Evolutionary conservation across 352 stramenopile genomes (phyloP).

Genomic region (Phytopythium ostracodes): DNA sequence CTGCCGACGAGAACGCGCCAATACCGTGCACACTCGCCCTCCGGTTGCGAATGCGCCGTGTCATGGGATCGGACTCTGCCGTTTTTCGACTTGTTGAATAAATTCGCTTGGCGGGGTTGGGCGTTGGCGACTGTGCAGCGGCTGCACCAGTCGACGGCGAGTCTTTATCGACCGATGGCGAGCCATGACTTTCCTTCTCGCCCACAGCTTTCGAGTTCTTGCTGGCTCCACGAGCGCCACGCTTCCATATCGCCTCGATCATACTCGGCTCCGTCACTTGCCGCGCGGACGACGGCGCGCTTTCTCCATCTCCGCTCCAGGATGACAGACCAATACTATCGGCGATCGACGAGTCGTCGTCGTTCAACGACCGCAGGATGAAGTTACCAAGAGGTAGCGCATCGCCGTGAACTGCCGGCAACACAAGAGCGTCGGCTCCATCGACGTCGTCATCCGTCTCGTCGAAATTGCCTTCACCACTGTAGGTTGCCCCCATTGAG

Average conservation of each 20-base stretch:
- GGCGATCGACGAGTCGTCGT: not conserved
- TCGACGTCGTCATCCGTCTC: not conserved
- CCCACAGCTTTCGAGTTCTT: not conserved
- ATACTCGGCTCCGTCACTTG: not conserved
- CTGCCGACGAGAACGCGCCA: not conserved
- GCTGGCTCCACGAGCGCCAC: conserved; percentile 9
- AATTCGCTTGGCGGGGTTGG: not conserved
- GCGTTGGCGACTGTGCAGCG: not conserved
- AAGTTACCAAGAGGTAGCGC: conserved; percentile 39
- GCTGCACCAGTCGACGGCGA: not conserved
- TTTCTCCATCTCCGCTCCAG: not conserved
- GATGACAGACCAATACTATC: not conserved
- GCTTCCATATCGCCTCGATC: conserved; percentile 53
- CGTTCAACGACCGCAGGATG: conserved; percentile 6
- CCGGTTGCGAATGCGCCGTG: not conserved
- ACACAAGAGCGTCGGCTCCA: not conserved
- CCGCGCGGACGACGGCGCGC: not conserved
- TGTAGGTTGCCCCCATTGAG: not conserved
- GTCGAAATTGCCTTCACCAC: conserved; percentile 10
- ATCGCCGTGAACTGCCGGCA: conserved; percentile 26
- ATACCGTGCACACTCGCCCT: conserved; percentile 3
- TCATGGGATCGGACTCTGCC: not conserved
- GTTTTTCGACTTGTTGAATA: not conserved
- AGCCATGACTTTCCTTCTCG: not conserved
- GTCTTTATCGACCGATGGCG: not conserved